Percentiles rank a stretch among this genome's conserved stretches.
Evolutionary conservation across 208 protist species (phyloP).

Genomic region (Herpetomonas tarakana): DNA sequence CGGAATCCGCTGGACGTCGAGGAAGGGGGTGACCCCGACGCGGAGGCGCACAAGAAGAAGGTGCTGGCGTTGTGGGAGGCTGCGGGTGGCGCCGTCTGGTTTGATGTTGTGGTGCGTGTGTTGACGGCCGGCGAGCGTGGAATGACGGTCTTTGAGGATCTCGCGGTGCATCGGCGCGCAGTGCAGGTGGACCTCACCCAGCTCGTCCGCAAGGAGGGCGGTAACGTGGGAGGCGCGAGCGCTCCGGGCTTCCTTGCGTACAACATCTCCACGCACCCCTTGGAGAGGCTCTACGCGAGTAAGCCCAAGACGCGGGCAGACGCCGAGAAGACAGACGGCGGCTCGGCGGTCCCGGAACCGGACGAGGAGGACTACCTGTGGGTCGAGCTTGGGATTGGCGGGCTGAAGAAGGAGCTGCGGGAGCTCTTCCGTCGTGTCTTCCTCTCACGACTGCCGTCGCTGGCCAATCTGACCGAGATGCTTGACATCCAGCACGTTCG

Average conservation of each 20-base stretch:
- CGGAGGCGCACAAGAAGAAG: too few species aligned
- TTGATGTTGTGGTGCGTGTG: slow-evolving; percentile 10
- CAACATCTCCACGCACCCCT: slow-evolving; percentile 42
- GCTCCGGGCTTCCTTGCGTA: slow-evolving; percentile 32
- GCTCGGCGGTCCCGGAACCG: not conserved
- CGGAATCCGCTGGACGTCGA: slow-evolving; percentile 24
- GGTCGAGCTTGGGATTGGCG: slow-evolving; percentile 92
- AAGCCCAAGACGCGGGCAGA: not conserved
- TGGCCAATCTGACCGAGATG: slow-evolving; percentile 37
- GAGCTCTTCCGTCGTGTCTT: slow-evolving; percentile 98
- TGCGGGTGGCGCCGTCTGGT: slow-evolving; percentile 26
- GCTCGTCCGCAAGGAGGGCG: slow-evolving; percentile 2
- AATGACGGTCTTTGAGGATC: slow-evolving; percentile 8
- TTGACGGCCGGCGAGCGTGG: not conserved
- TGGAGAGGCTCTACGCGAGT: not conserved
- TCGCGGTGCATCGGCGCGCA: slow-evolving; percentile 27
- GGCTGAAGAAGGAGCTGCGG: slow-evolving; percentile 94
- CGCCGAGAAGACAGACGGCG: slow-evolving; percentile 1
- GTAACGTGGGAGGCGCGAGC: slow-evolving; percentile 1
- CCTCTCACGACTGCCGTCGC: slow-evolving; percentile 93
- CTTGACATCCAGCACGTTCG: slow-evolving; percentile 97
- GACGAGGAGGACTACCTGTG: slow-evolving; percentile 31
- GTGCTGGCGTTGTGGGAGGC: slow-evolving; percentile 2
- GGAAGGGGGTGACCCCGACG: not conserved
- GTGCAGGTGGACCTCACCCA: slow-evolving; percentile 42